phyloP scores from a whole-genome alignment of 345 rosid genomes.

The Arabis hirsuta region DNA sequence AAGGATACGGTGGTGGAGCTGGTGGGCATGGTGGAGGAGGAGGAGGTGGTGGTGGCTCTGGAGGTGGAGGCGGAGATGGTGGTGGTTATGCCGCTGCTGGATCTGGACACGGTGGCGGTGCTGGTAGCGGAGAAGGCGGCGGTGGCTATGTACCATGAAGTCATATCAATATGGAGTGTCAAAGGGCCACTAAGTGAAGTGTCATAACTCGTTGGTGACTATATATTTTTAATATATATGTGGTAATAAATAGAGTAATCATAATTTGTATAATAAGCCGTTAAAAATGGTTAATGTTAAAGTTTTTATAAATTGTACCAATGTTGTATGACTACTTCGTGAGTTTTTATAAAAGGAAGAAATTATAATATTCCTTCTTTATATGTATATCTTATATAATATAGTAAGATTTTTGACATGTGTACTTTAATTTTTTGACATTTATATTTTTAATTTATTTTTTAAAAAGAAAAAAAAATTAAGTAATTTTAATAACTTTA shows the following conservation, averaged over 20 bases:
- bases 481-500: no score
- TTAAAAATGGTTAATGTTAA: constrained; percentile 32
- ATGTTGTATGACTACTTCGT: constrained; percentile 31
- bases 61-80: constrained; percentile 47
- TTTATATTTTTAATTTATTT: no score
- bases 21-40: constrained; percentile 47
- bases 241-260: constrained; percentile 13
- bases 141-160: constrained; percentile 38
- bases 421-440: no score
- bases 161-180: constrained; percentile 2
- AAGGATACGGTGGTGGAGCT: constrained; percentile 43
- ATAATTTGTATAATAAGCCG: constrained; percentile 30
- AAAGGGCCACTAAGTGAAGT: constrained; percentile 19
- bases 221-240: constrained; percentile 14
- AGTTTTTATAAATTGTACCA: constrained; percentile 15
- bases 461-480: no score
- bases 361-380: neutral
- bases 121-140: constrained; percentile 43
- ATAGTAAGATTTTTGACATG: no score
- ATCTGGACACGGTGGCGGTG: constrained; percentile 41
- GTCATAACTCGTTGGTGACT: constrained; percentile 14
- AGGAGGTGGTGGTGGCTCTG: constrained; percentile 42
- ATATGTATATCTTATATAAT: no score
- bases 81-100: constrained; percentile 44
- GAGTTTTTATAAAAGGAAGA: constrained; percentile 22